Conservation (phyloP, 257 asterid species). For the Gardenia jasminoides region DNA sequence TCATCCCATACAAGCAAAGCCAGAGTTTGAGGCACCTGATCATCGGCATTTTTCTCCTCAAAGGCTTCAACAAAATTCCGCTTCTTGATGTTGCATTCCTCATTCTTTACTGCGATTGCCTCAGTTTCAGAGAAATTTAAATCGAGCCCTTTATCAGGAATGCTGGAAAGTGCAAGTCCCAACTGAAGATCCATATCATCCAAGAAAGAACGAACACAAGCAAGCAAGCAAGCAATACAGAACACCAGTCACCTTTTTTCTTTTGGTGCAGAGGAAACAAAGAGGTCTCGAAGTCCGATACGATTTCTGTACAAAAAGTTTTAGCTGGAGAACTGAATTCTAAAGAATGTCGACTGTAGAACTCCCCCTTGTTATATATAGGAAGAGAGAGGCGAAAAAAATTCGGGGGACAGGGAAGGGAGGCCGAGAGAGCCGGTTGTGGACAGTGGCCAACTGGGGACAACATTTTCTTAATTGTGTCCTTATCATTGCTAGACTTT, state of each 20-base stretch:
- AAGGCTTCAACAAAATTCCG: slow-evolving; percentile 27
- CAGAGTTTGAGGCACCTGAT: slow-evolving; percentile 32
- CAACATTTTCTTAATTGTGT: slow-evolving; percentile 42
- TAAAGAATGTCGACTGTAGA: background rate
- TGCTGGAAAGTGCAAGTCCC: slow-evolving; percentile 41
- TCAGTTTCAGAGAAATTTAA: slow-evolving; percentile 23
- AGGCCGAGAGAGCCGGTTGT: slow-evolving; percentile 4
- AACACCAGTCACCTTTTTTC: background rate
- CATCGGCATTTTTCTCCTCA: slow-evolving; percentile 19
- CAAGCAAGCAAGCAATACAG: background rate
- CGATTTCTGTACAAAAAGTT: background rate
- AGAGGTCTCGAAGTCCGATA: slow-evolving; percentile 7
- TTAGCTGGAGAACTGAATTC: background rate
- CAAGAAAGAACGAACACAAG: background rate
- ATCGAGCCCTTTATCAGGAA: slow-evolving; percentile 31
- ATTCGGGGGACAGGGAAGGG: slow-evolving; percentile 6
- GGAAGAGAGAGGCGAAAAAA: background rate
- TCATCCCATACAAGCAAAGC: slow-evolving; percentile 41
- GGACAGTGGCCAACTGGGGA: slow-evolving; percentile 21
- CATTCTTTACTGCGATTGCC: background rate
- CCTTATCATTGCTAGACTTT: slow-evolving; percentile 50
- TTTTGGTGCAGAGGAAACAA: slow-evolving; percentile 16
- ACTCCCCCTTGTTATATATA: background rate
- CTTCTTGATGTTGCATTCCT: slow-evolving; percentile 19
- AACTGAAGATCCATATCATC: slow-evolving; percentile 52